Conservation (phyloP, 768 basidiomycete species). For the Pulveroboletus ravenelii region DNA sequence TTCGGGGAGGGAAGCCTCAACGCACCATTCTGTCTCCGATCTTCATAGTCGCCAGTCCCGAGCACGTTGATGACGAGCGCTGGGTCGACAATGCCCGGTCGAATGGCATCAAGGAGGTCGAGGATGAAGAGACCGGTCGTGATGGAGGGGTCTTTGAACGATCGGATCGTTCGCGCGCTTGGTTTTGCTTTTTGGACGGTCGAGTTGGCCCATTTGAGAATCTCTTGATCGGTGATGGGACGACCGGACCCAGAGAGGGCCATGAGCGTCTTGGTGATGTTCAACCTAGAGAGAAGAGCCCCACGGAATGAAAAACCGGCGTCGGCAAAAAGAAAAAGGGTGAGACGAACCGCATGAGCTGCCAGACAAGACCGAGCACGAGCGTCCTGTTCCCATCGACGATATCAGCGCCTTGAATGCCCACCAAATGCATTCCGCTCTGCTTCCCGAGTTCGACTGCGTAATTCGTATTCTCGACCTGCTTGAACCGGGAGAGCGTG, state of each 20-base stretch:
- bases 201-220: constrained; percentile 93
- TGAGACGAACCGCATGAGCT: constrained; percentile 77
- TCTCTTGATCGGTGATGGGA: constrained; percentile 87
- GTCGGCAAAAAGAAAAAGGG: neutral
- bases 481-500: constrained; percentile 90
- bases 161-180: constrained; percentile 61
- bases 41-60: constrained; percentile 71
- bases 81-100: constrained; percentile 95
- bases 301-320: neutral
- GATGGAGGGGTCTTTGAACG: constrained; percentile 90
- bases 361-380: constrained; percentile 96
- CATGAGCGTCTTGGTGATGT: constrained; percentile 86
- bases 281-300: constrained; percentile 55
- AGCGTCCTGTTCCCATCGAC: constrained; percentile 91
- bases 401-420: constrained; percentile 97
- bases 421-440: constrained; percentile 92
- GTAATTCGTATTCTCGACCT: constrained; percentile 98
- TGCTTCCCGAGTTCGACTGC: constrained; percentile 88
- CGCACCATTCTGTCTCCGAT: constrained; percentile 87
- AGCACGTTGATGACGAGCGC: constrained; percentile 62
- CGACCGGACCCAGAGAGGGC: constrained; percentile 66
- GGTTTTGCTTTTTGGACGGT: constrained; percentile 73
- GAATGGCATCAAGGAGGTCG: constrained; percentile 84
- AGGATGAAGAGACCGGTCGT: constrained; percentile 91
- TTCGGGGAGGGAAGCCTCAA: neutral